Evolutionary conservation across 2,329 filamentous ascomycete species (phyloP), one percentile per base, ranked within the genome.

Genomic region (Ilyonectria robusta): DNA sequence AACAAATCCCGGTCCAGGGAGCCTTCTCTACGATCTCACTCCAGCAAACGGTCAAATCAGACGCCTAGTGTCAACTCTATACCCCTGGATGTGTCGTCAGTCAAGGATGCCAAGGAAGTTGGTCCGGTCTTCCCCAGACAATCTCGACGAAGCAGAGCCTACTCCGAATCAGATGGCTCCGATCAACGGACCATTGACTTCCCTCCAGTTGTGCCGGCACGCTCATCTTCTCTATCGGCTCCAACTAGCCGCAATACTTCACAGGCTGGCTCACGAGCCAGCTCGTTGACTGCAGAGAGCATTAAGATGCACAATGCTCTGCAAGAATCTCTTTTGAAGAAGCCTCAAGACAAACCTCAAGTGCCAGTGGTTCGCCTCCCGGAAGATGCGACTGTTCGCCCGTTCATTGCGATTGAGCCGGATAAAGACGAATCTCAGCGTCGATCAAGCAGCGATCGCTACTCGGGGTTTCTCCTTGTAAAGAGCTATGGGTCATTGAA

Each of bases 191-290:
- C 88, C 0, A 87, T 90, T 61, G 89, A 91, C 76, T 89, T 84
- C 63, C 86, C 89, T 10, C 89, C 89, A 10, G 79, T 81, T 8
- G 85, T 91, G 35, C 89, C 89, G 1, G 76, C 81, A 37, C 85
- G 89, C 48, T 85, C 85, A 46, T 91, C 89, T 2, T 91, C 89
- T 15, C 80, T 91, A 8, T 91, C 89, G 4, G 89, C 89, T 2
- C 87, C 88, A 2, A 90, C 88, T 1, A 91, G 88, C 74, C 84
- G 87, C 46, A 89, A 89, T 70, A 81, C 77, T 6, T 89, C 87
- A 11, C 81, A 87, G 44, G 81, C 85, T 10, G 85, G 82, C 3
- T 91, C 63, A 11, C 81, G 87, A 33, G 81, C 85, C 10, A 85
- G 83, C 4, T 91, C 89, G 0, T 75, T 91, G 64, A 90, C 88